Evolutionary conservation across 129 eudicot species (phyloP).

Genomic region (Mikania micrantha): DNA sequence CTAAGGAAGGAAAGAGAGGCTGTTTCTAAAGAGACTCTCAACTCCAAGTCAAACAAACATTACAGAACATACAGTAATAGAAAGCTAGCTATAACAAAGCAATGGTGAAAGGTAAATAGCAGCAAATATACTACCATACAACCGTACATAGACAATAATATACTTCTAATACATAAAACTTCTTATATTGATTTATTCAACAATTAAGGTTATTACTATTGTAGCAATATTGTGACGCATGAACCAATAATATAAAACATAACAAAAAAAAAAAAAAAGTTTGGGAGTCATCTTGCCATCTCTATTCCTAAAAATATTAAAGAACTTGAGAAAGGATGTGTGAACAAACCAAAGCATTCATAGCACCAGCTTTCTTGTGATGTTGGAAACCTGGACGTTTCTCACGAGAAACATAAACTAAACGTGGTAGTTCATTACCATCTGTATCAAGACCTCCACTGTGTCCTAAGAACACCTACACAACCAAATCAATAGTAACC

Average conservation of each 20-base stretch:
- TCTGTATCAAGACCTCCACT: conserved; percentile 54
- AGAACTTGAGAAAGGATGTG: background rate
- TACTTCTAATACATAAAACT: background rate
- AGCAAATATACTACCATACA: no score
- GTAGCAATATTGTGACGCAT: background rate
- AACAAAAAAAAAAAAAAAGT: background rate
- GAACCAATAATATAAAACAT: background rate
- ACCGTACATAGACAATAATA: no score
- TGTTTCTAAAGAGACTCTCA: no score
- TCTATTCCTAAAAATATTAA: background rate
- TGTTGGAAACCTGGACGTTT: conserved; percentile 65
- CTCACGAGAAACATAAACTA: conserved; percentile 70
- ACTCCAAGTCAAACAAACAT: no score
- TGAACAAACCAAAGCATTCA: conserved; percentile 56
- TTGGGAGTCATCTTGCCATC: background rate
- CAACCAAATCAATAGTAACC: background rate
- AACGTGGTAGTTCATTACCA: conserved; percentile 50
- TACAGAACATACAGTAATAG: no score
- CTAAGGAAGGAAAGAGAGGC: no score
- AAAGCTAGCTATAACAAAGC: no score
- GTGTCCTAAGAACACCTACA: conserved; percentile 55
- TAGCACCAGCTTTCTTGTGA: conserved; percentile 70
- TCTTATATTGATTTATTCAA: no score
- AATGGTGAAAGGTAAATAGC: no score
- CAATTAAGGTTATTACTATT: no score